These are phyloP conservation scores for Elaeis guineensis DNA, from an alignment of 176 grass and related monocot species.

Conservation along the genomic window DNA sequence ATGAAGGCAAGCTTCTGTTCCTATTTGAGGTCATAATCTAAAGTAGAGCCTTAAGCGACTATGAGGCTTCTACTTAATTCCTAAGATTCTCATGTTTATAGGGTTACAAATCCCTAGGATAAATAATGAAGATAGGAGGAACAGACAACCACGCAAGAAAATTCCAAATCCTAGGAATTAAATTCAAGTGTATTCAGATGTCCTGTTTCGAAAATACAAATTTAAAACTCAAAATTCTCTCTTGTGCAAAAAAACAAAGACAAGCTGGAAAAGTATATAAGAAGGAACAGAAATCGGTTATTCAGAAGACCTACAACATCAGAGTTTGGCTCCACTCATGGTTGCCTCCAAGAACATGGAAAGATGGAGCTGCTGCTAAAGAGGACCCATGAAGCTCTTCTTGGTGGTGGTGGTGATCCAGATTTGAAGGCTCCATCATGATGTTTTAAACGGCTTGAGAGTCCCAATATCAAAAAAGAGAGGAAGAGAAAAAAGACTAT, in stretches of 20 bases:
- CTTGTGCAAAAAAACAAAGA: too few relatives aligned
- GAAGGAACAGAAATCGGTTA: too few relatives aligned
- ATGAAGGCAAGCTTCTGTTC: too few relatives aligned
- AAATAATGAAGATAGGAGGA: slow-evolving; percentile 36
- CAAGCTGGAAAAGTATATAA: too few relatives aligned
- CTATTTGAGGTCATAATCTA: too few relatives aligned
- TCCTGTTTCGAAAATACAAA: too few relatives aligned
- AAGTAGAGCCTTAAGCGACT: too few relatives aligned
- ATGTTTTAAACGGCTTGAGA: slow-evolving; percentile 15
- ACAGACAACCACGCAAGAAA: slow-evolving; percentile 49
- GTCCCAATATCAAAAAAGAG: slow-evolving; percentile 24
- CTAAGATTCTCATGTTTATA: background rate
- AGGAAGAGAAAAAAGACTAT: background rate
- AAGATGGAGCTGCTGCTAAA: slow-evolving; percentile 11
- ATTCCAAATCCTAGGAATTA: slow-evolving; percentile 86
- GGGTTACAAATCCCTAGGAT: slow-evolving; percentile 67
- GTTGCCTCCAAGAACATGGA: slow-evolving; percentile 2
- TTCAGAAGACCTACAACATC: slow-evolving; percentile 14
- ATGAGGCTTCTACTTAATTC: too few relatives aligned
- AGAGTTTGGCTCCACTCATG: slow-evolving; percentile 38
- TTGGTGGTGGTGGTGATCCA: slow-evolving; percentile 26
- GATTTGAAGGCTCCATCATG: slow-evolving; percentile 37
- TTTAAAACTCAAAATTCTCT: too few relatives aligned
- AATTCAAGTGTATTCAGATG: too few relatives aligned
- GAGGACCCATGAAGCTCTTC: slow-evolving; percentile 21